These are phyloP conservation scores for Dictyostelium citrinum DNA, from an alignment of 78 protist species.

Conservation along the genomic window DNA sequence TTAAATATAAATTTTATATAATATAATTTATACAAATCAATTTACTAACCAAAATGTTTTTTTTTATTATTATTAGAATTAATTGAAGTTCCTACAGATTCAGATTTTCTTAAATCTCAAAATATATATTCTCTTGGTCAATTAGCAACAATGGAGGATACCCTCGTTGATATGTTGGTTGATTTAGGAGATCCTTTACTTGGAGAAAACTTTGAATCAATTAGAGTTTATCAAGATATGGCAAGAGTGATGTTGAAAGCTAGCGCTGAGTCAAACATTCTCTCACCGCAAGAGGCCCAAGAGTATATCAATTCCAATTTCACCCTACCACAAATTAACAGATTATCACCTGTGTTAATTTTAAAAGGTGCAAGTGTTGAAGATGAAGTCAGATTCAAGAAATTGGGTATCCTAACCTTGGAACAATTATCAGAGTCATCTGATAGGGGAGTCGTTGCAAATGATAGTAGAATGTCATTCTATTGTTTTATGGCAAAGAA, in stretches of 20 bases:
- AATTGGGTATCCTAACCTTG: background rate
- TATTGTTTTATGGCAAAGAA: background rate
- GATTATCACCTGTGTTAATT: background rate
- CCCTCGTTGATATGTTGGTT: background rate
- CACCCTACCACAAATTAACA: background rate
- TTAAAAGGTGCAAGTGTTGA: slow-evolving; percentile 5
- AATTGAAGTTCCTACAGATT: background rate
- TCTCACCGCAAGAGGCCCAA: background rate
- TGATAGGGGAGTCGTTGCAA: background rate
- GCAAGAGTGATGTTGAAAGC: background rate
- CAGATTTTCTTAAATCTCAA: background rate
- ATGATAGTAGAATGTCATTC: background rate
- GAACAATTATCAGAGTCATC: background rate
- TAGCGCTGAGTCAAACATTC: background rate
- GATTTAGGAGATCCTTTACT: background rate
- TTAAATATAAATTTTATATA: no score
- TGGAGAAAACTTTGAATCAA: slow-evolving; percentile 3
- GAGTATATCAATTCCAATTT: background rate
- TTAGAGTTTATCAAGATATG: background rate
- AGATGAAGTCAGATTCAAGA: background rate
- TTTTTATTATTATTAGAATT: background rate
- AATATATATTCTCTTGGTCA: background rate
- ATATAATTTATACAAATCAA: no score
- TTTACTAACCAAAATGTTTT: no score
- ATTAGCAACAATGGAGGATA: background rate